Evolutionary conservation across 257 asterid species (phyloP).

Genomic region (Henckelia pumila): DNA sequence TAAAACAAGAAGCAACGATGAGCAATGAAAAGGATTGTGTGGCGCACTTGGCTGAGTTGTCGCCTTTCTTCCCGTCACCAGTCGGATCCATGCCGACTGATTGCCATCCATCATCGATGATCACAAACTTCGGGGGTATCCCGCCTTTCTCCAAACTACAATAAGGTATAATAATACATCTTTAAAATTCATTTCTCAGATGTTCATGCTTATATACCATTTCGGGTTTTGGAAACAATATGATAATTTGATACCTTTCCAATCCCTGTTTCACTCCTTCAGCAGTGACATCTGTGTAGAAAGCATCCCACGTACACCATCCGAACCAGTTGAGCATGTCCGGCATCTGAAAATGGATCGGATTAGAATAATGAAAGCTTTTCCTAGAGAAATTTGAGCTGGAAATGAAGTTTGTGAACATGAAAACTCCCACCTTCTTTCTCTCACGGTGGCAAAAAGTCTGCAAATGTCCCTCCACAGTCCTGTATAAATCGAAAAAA

Average conservation of each 20-base stretch:
- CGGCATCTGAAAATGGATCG: slow-evolving; percentile 52
- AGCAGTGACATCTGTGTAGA: slow-evolving; percentile 81
- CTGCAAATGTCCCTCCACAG: slow-evolving; percentile 78
- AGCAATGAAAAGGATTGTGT: not conserved
- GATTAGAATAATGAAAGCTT: not conserved
- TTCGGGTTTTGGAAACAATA: no score
- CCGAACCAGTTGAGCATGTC: slow-evolving; percentile 97
- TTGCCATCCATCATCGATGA: slow-evolving; percentile 98
- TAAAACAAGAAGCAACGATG: not conserved
- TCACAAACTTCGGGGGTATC: slow-evolving; percentile 70
- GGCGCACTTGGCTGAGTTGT: slow-evolving; percentile 72
- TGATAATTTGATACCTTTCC: slow-evolving; percentile 66
- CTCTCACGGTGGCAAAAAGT: slow-evolving; percentile 84
- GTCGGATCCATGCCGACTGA: slow-evolving; percentile 79
- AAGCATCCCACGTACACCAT: slow-evolving; percentile 99
- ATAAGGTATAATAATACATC: not conserved
- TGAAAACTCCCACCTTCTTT: slow-evolving; percentile 57
- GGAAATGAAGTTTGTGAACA: not conserved
- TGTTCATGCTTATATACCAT: not conserved
- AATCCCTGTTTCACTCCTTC: slow-evolving; percentile 82
- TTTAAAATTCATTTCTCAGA: not conserved
- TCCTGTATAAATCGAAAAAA: slow-evolving; percentile 41
- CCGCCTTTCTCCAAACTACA: slow-evolving; percentile 79
- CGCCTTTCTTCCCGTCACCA: slow-evolving; percentile 46
- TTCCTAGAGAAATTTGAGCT: not conserved